Base-by-base conservation (phyloP, 2,329 filamentous ascomycete genomes). In the Ophiostoma sp. region DNA sequence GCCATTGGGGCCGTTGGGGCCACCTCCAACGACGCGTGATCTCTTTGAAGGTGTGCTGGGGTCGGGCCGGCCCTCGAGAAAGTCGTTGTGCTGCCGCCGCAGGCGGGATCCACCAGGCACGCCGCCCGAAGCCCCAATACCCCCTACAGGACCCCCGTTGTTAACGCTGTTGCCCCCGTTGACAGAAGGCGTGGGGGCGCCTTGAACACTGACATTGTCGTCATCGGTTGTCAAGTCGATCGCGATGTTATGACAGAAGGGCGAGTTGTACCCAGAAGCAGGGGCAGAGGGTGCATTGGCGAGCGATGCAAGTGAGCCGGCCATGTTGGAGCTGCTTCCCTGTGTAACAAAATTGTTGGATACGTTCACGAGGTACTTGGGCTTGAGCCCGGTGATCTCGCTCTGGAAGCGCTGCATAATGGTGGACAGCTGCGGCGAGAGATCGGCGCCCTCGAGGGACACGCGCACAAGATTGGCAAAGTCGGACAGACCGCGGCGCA, bases 401-500 rank as follows among this genome's bases (percentile, higher is more conserved):
- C 80, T 76, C 1, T 82, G 80, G 69, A 92, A 89, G 0, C 80
- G 76, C 0, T 80, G 76, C 0, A 85, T 81, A 0, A 86, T 75
- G 0, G 75, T 75, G 0, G 83, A 81, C 7, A 86, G 82, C 1
- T 74, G 70, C 8, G 76, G 78, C 12, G 77, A 77, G 65, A 85
- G 85, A 0, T 79, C 75, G 82, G 27, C 83, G 79, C 69, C 70
- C 12, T 71, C 69, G 5, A 91, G 77, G 0, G 87, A 79, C 0
- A 79, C 77, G 4, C 83, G 80, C 0, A 92, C 80, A 0, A 80
- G 74, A 0, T 80, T 77, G 0, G 84, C 82, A 70, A 94, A 88
- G 0, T 78, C 79, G 12, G 81, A 79, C 0, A 94, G 75, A 11
- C 86, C 84, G 1, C 83, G 82, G 27, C 83, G 83, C 0, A 96